These are phyloP conservation scores for Mrakia gelida DNA, from an alignment of 768 basidiomycete species.

Conservation along the genomic window DNA sequence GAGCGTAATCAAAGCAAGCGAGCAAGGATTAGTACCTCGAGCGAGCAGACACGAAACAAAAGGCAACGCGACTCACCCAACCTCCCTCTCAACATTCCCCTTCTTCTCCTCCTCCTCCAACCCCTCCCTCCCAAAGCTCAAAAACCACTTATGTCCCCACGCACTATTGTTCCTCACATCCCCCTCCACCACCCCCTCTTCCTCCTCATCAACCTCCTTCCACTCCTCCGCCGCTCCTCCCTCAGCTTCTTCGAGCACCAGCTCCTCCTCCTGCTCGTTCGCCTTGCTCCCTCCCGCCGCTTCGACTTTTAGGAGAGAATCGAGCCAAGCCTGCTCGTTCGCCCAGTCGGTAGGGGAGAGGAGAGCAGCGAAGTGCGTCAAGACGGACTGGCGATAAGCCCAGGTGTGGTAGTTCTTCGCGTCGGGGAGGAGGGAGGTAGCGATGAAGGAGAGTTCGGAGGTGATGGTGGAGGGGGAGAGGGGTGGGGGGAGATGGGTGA, in stretches of 20 bases:
- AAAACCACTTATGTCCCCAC: constrained; percentile 90
- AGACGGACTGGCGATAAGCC: constrained; percentile 94
- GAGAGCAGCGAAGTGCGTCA: constrained; percentile 62
- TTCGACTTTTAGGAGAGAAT: constrained; percentile 37
- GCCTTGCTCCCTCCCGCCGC: background rate
- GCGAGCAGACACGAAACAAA: background rate
- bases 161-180: constrained; percentile 95
- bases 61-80: constrained; percentile 58
- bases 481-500: constrained; percentile 37
- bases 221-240: constrained; percentile 49
- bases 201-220: constrained; percentile 61
- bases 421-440: constrained; percentile 65
- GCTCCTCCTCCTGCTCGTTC: background rate
- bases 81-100: constrained; percentile 58
- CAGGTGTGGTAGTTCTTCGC: constrained; percentile 99
- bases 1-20: background rate
- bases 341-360: constrained; percentile 36
- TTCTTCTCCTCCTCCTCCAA: constrained; percentile 51
- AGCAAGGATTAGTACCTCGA: too few species aligned
- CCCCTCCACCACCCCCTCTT: constrained; percentile 56
- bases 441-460: constrained; percentile 74
- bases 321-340: constrained; percentile 42
- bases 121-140: constrained; percentile 60
- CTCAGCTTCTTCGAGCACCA: constrained; percentile 20
- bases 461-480: constrained; percentile 42